Evolutionary conservation across 2,329 filamentous ascomycete genomes (phyloP), one percentile per base, ranked within the genome.

Genomic region (Alternaria novae-zelandiae): DNA sequence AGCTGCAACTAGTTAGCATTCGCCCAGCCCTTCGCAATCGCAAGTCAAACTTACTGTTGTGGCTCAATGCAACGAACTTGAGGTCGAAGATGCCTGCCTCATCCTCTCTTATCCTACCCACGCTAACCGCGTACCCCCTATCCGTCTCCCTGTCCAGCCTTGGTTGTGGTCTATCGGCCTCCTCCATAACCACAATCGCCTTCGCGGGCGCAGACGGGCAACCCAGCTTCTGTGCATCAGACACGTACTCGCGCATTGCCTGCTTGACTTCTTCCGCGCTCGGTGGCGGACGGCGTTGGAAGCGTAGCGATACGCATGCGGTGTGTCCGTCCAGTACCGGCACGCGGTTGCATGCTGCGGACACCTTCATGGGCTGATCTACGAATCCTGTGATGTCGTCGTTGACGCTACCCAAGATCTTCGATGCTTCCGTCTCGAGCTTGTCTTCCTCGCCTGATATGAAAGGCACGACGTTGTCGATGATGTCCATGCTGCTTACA

Each of bases 401-500:
- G 74, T 93, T 93, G 73, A 97, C 83, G 32, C 80, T 80, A 56
- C 96, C 95, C 3, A 98, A 86, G 73, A 98, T 98, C 87, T 98
- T 98, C 74, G 92, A 91, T 3, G 96, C 94, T 82, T 98, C 96
- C 4, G 91, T 92, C 84, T 97, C 93, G 28, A 98, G 88, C 85
- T 98, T 98, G 81, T 97, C 94, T 81, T 98, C 96, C 82, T 98
- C 96, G 62, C 94, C 94, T 1, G 87, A 86, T 78, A 98, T 99
- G 82, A 89, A 97, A 9, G 96, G 96, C 47, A 99, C 93, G 2
- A 98, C 91, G 78, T 98, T 98, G 83, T 98, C 96, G 66, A 98
- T 84, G 65, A 98, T 91, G 81, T 98, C 96, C 94, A 98, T 97
- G 81, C 75, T 92, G 78, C 91, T 91, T 43, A 98, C 92, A 68